These are phyloP conservation scores for Collybia sp. DNA, from an alignment of 768 basidiomycete species.

Conservation along the genomic window DNA sequence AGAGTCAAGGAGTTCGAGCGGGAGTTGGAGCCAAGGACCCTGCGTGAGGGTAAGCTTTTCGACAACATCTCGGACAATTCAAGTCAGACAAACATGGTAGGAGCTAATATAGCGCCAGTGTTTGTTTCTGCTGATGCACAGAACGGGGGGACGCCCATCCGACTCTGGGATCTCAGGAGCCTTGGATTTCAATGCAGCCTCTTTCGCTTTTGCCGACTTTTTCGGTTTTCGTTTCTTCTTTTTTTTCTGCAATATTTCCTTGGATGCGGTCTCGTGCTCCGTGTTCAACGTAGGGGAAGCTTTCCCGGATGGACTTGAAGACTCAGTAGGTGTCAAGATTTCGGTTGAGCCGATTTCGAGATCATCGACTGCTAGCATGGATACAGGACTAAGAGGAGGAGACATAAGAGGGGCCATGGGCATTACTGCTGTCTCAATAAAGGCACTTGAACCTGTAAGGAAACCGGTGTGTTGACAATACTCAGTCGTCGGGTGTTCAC, in stretches of 20 bases:
- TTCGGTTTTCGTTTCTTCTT: slow-evolving; percentile 67
- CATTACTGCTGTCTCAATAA: too few relatives aligned
- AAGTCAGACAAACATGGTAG: slow-evolving; percentile 63
- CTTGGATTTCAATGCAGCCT: slow-evolving; percentile 24
- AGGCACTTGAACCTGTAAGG: too few relatives aligned
- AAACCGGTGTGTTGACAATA: too few relatives aligned
- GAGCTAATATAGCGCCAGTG: slow-evolving; percentile 94
- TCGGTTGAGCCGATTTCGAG: slow-evolving; percentile 4
- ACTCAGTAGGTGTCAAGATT: slow-evolving; percentile 8
- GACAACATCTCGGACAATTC: slow-evolving; percentile 1
- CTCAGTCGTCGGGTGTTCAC: too few relatives aligned
- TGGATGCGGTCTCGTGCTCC: slow-evolving; percentile 16
- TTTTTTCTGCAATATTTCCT: slow-evolving; percentile 45
- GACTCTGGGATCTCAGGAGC: slow-evolving; percentile 25
- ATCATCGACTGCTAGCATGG: background rate
- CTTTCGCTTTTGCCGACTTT: slow-evolving; percentile 46
- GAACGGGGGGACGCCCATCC: slow-evolving; percentile 54
- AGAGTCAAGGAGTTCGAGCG: slow-evolving; percentile 80
- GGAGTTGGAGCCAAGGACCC: slow-evolving; percentile 92
- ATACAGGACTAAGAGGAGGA: too few relatives aligned
- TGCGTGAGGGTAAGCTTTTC: slow-evolving; percentile 25
- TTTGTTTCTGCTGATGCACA: slow-evolving; percentile 90
- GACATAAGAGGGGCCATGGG: too few relatives aligned
- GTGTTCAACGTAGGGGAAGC: slow-evolving; percentile 23
- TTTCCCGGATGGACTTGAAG: slow-evolving; percentile 22